A percentile compares a stretch with the other conserved stretches of the same genome.
Conservation (phyloP, 371 early-diverging fungal species). For the Mucor saturninus region DNA sequence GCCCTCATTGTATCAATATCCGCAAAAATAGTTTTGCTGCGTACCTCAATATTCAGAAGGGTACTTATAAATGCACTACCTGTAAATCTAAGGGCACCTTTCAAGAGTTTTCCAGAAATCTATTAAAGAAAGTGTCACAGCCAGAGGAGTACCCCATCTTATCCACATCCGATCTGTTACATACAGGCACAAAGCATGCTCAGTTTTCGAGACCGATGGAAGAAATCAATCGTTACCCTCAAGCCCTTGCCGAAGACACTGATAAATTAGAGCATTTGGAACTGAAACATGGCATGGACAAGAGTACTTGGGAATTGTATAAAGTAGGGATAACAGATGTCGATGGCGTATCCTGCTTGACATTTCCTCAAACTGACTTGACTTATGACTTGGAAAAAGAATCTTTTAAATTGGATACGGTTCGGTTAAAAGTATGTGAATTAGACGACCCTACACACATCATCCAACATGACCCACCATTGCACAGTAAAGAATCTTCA, state of each 20-base stretch:
- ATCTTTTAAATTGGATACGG: conserved; percentile 29
- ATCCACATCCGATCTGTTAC: conserved; percentile 17
- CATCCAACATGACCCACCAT: conserved; percentile 36
- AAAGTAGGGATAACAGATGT: conserved; percentile 31
- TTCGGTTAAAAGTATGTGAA: conserved; percentile 45
- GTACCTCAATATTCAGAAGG: conserved; percentile 36
- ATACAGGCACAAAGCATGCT: no score
- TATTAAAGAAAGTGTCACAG: conserved; percentile 4
- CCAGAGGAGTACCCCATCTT: not conserved
- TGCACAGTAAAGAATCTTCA: conserved; percentile 12
- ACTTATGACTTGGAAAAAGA: conserved; percentile 15
- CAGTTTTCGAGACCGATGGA: conserved; percentile 28
- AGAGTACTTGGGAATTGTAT: conserved; percentile 30
- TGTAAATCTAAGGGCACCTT: conserved; percentile 35
- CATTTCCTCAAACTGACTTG: conserved; percentile 51
- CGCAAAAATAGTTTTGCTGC: conserved; percentile 47
- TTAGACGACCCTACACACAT: conserved; percentile 19
- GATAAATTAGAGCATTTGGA: conserved; percentile 22
- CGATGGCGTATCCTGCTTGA: conserved; percentile 29
- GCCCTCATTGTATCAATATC: conserved; percentile 51
- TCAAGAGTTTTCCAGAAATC: conserved; percentile 24
- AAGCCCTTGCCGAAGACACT: conserved; percentile 19
- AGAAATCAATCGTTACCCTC: conserved; percentile 33
- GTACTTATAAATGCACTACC: conserved; percentile 42
- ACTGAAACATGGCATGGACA: conserved; percentile 25